Evolutionary conservation across 495 filamentous ascomycete species (phyloP), one percentile per base, ranked within the genome.

Genomic region (Aspergillus homomorphus): DNA sequence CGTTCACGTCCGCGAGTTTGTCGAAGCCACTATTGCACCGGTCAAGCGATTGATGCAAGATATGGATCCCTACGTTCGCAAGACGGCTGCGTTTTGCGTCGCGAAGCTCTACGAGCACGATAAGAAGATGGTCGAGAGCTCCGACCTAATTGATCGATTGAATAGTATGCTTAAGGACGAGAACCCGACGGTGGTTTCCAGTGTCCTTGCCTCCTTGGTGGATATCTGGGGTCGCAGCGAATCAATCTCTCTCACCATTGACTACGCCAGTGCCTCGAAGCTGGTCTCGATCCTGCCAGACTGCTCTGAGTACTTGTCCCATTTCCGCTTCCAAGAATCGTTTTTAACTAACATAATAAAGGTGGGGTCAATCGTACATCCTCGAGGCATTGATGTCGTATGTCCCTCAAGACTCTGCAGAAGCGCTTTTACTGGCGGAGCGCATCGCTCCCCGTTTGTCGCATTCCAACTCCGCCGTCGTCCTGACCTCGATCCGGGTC

Each of bases 281-380:
- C 89, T 99, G 77, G 91, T 98, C 15, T 91, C 95, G 58, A 98
- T 99, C 53, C 64, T 99, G 48, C 86, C 95, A 16, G 95, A 98
- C 66, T 98, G 94, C 73, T 98, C 95, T 18, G 94, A 99, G 90
- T 96, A 82, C 54, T 88, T 79, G 12, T 16, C 46, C 54, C 44
- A 14, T 28, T 50, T 50, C 18, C 14, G 30, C 6, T 0, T 21
- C 20, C 52, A 3, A 7, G 51, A 20, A 21, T 1, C 10, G 5
- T 12, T 26, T 51, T 30, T 30, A 10, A 45, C 72, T 82, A 65
- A 81, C 60, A 16, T 19, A n/a, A 23, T 15, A 48, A 60, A 96
- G 92, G 83, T 99, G 94, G 94, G 93, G 95, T 46, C 94, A 99
- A 77, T 95, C 92, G 43, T 99, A 99, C 68, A 99, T 99, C 57